Base-by-base conservation (phyloP, 352 stramenopile genomes). In the Plasmopara viticola region DNA sequence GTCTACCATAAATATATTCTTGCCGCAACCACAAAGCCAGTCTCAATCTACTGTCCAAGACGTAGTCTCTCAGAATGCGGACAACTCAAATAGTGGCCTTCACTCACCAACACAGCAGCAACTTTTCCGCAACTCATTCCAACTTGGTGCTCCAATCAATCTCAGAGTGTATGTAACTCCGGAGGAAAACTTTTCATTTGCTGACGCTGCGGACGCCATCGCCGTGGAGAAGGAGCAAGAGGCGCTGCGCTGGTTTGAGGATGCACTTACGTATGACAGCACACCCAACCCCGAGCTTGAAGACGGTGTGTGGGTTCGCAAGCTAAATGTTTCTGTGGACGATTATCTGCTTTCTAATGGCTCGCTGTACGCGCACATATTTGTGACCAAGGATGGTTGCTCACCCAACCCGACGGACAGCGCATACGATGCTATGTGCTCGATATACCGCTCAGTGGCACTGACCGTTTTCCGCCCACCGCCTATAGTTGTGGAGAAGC, bases 311-410 rank as follows among this genome's bases (percentile, higher is more conserved):
- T 87, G 78, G 76, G 51, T 48, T 20, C 55, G 62, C 18, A 17
- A 60, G 29, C 33, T 90, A 25, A 95, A 95, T 57, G 65, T 94
- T 41, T 80, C 81, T 10, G 66, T 93, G 39, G 81, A 89, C 54
- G 59, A 74, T 10, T 54, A 87, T 38, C 41, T 90, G 49, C 68
- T 85, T 5, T 45, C 55, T 28, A 96, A 95, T 53, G 83, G 76
- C 15, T 91, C 84, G 50, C 44, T 90, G 3, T 94, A 77, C 53
- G 85, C 84, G 42, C 87, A 96, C 67, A 78, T 95, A 48, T 94
- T 92, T 45, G 55, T 93, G 35, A 88, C 78, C 29, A 86, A 86
- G 42, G 64, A 70, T 8, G 80, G 81, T 43, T 68, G 76, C 56
- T 90, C 79, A 30, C 72, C 79, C 44, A 88, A 92, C 48, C 81